Evolutionary conservation across 805 yeast genomes (phyloP), one percentile per base, ranked within the genome.

Genomic region (Priceomyces castillae): DNA sequence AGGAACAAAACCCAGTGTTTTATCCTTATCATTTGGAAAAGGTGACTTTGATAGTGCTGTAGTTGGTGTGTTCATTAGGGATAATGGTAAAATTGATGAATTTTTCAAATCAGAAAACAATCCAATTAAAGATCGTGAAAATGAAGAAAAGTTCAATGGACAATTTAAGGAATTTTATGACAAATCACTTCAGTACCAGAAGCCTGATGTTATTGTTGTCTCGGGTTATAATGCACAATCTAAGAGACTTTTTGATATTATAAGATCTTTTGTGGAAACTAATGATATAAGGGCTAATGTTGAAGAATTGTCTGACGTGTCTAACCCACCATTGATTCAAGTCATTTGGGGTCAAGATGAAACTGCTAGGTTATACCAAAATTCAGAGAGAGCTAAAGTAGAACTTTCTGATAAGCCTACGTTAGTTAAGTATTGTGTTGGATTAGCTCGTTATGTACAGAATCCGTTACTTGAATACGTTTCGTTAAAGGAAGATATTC

Each of bases 381-480:
- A 82, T 57, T 87, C 97, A 0, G 76, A 72, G 30, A 76, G 88
- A 44, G 95, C 96, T 0, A 69, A 66, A 4, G 71, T 74, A 37
- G 98, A 94, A 61, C 86, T 86, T 58, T 82, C 96, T 7, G 96
- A 87, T 58, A 85, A 86, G 49, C 82, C 97, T 1, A 75, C 86
- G 2, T 74, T 90, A 47, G 83, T 83, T 10, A 81, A 86, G 55
- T 94, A 92, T 66, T 84, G 94, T 64, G 81, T 90, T 48, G 96
- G 89, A 7, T 72, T 92, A 49, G 98, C 95, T 7, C 82, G 98
- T 52, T 94, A 88, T 60, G 78, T 86, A 44, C 99, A 94, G 65
- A 85, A 87, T 43, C 99, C 99, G n/a, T 61, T 94, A 46, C 65
- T 87, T 54, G 99, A 94, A 64, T 94, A 90, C 60, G 81, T 90